Evolutionary conservation across 1,139 yeast genomes (phyloP), one percentile per base, ranked within the genome.

Genomic region (Debaryomycetaceae sp.): DNA sequence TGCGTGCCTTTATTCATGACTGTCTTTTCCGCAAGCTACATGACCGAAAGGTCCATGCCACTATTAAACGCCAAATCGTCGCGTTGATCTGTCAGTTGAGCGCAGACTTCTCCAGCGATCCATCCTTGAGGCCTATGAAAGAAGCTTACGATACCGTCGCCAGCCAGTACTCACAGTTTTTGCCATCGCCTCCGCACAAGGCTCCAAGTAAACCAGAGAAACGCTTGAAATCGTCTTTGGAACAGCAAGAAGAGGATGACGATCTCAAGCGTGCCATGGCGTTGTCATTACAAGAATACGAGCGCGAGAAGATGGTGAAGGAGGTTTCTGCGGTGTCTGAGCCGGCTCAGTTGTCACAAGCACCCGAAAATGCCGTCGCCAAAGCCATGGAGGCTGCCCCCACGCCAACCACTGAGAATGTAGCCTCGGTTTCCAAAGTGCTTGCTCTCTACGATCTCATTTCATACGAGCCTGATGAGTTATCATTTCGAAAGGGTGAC

Each of bases 401-500:
- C 24, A 30, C 43, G 13, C 45, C 44, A 22, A 35, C 47, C 12
- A 37, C 39, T 19, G 54, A 55, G 27, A 54, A 64, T 2, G 66
- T 68, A 20, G 69, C 70, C 4, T 64, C 71, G 0, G 71, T 78
- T 3, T 68, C 73, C 4, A 70, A 77, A 38, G 96, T 87, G 1
- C 69, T 82, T 29, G 97, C 97, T 0, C 58, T 90, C 30, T 90
- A 83, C 45, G 95, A 86, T 47, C 62, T 87, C 27, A 62, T 70
- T 13, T 73, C 94, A 2, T 66, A 72, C 28, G 87, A 77, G 41
- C 73, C 72, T 2, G 86, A 77, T 37, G 86, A 80, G 36, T 55
- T 80, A 16, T 74, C 85, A 1, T 79, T 80, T 48, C 62, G 73
- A 27, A 77, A 75, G 41, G 87, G 85, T 15, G 92, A 80, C 46